phyloP scores from a whole-genome alignment of 768 basidiomycete genomes.

The Hygrophoropsis aurantiaca region DNA sequence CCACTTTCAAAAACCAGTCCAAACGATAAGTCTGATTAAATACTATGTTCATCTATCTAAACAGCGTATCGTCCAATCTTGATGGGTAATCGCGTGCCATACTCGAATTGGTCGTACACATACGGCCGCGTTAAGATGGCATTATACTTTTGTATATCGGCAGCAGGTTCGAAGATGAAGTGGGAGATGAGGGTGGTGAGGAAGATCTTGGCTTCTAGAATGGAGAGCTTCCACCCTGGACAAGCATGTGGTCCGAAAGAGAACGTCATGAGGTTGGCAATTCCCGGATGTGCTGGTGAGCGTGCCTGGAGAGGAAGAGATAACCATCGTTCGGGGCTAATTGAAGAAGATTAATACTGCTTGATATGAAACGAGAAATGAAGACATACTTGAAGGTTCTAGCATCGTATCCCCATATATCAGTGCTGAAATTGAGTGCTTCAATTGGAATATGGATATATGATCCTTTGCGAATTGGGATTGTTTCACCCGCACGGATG shows the following conservation, averaged over 20 bases:
- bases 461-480: slow-evolving; percentile 52
- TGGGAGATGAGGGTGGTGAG: slow-evolving; percentile 43
- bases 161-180: slow-evolving; percentile 45
- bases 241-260: slow-evolving; percentile 52
- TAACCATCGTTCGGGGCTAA: slow-evolving; percentile 56
- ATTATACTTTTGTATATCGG: slow-evolving; percentile 47
- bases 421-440: slow-evolving; percentile 49
- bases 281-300: slow-evolving; percentile 41
- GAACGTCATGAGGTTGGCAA: slow-evolving; percentile 54
- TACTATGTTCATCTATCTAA: slow-evolving; percentile 1
- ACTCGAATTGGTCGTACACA: slow-evolving; percentile 38
- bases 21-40: neutral
- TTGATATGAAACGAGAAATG: neutral
- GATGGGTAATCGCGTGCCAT: slow-evolving; percentile 43
- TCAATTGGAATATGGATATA: slow-evolving; percentile 60
- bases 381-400: slow-evolving; percentile 50
- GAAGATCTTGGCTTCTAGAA: slow-evolving; percentile 52
- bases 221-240: slow-evolving; percentile 47
- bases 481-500: slow-evolving; percentile 33
- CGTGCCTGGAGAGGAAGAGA: slow-evolving; percentile 36
- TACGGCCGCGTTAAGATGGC: slow-evolving; percentile 51
- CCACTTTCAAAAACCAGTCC: no score
- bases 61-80: slow-evolving; percentile 23
- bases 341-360: neutral
- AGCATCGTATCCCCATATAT: slow-evolving; percentile 58